Conservation (phyloP, 805 yeast species). For the Ogataea methanolica region DNA sequence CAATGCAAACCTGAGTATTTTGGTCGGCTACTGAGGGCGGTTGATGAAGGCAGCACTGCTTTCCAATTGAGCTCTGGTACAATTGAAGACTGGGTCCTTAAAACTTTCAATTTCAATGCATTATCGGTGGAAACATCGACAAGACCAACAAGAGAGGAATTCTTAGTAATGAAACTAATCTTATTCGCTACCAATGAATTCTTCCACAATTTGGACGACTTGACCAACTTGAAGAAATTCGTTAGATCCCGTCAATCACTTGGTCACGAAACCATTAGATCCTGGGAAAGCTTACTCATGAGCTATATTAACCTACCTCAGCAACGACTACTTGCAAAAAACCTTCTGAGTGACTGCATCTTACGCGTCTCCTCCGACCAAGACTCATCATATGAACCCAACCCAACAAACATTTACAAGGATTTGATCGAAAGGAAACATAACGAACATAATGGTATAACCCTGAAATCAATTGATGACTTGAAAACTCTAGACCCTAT, state of each 20-base stretch:
- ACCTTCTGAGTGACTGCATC: constrained; percentile 35
- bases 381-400: constrained; percentile 68
- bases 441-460: constrained; percentile 19
- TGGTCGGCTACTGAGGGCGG: constrained; percentile 42
- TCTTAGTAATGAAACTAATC: constrained; percentile 56
- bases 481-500: constrained; percentile 57
- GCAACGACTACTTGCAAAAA: constrained; percentile 43
- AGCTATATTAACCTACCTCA: constrained; percentile 43
- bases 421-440: constrained; percentile 35
- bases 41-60: constrained; percentile 19
- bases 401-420: constrained; percentile 59
- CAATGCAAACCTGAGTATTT: constrained; percentile 82
- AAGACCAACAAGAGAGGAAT: constrained; percentile 64
- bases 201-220: constrained; percentile 24
- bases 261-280: constrained; percentile 13
- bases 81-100: constrained; percentile 33
- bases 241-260: constrained; percentile 22
- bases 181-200: constrained; percentile 40
- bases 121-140: constrained; percentile 10
- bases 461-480: constrained; percentile 16
- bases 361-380: constrained; percentile 39
- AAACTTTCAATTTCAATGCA: constrained; percentile 27
- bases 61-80: constrained; percentile 20
- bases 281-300: constrained; percentile 43
- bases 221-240: constrained; percentile 20